Conservation (phyloP, 2,329 filamentous ascomycete genomes). For the Fusarium redolens region DNA sequence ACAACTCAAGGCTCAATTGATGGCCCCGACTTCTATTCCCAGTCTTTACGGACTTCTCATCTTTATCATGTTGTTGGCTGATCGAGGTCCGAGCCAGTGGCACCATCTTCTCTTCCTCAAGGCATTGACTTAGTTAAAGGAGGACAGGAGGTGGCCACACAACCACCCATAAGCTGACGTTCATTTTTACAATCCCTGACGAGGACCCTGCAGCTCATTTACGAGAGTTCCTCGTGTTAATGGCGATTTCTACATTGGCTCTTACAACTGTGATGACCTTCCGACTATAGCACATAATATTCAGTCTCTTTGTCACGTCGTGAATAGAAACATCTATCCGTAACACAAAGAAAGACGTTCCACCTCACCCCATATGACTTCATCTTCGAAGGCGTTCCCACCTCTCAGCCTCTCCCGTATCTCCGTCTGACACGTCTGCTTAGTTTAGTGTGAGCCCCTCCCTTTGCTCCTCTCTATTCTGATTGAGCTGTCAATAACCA, state of each 20-base stretch:
- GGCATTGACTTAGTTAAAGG: constrained; percentile 6
- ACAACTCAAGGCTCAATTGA: not conserved
- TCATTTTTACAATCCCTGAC: constrained; percentile 22
- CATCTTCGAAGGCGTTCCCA: constrained; percentile 15
- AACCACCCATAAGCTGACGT: constrained; percentile 29
- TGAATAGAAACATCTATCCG: not conserved
- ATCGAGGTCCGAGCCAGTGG: constrained; percentile 16
- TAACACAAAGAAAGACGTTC: constrained; percentile 16
- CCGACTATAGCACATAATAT: not conserved
- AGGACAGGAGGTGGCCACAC: constrained; percentile 14
- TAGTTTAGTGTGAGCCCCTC: constrained; percentile 6
- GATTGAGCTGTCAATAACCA: constrained; percentile 19
- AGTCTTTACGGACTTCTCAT: constrained; percentile 7
- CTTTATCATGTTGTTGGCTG: constrained; percentile 2
- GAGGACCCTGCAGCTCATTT: constrained; percentile 32
- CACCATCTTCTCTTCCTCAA: constrained; percentile 13
- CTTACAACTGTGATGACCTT: constrained; percentile 8
- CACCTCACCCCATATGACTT: constrained; percentile 30
- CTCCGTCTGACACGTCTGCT: constrained; percentile 28
- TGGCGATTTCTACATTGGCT: constrained; percentile 8
- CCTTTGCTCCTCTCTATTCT: not conserved
- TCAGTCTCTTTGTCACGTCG: not conserved
- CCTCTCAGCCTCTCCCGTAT: constrained; percentile 30
- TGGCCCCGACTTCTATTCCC: not conserved
- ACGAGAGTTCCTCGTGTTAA: constrained; percentile 30